Evolutionary conservation across 176 grass and related monocot species (phyloP), one percentile per base, ranked within the genome.

Genomic region (Poa pratensis): DNA sequence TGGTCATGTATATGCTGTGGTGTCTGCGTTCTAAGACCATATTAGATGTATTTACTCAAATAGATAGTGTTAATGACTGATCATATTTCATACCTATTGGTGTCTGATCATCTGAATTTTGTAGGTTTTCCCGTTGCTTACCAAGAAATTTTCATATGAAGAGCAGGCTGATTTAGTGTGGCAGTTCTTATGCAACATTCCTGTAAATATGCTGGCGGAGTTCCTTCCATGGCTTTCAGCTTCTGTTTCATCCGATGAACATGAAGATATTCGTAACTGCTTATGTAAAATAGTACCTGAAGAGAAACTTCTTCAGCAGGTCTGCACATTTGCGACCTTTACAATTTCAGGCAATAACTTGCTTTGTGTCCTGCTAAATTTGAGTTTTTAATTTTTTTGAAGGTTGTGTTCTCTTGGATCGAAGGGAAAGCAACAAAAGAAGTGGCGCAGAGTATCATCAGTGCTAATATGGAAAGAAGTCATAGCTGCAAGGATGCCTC

Each of bases 121-220:
- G 69, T 88, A 99, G 97, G 97, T 99, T 63, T 99, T 96, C 35
- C 97, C 97, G 0, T 74, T 99, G 90, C 86, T 99, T 69, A 85
- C 90, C 26, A 93, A 90, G 86, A 96, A 96, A 75, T 99, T 94
- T 87, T 99, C 97, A 45, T 90, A 89, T 61, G 88, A 92, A 83
- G 97, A 99, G 79, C 97, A 99, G 78, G 90, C 94, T 77, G 92
- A 99, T 83, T 89, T 99, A 48, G 94, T 99, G 14, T 99, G 97
- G 97, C 91, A 99, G 80, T 99, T 99, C 73, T 59, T 99, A 45
- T 99, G 97, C 77, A 96, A 68, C 58, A 92, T 99, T 53, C 97
- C 97, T 75, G 82, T 99, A 8, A 94, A 91, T 75, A 94, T 96
- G 92, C 82, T 99, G 86, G 79, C 80, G 27, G 86, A 96, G 37